Conservation (phyloP, 2,329 filamentous ascomycete species). For the Sclerotinia borealis region DNA sequence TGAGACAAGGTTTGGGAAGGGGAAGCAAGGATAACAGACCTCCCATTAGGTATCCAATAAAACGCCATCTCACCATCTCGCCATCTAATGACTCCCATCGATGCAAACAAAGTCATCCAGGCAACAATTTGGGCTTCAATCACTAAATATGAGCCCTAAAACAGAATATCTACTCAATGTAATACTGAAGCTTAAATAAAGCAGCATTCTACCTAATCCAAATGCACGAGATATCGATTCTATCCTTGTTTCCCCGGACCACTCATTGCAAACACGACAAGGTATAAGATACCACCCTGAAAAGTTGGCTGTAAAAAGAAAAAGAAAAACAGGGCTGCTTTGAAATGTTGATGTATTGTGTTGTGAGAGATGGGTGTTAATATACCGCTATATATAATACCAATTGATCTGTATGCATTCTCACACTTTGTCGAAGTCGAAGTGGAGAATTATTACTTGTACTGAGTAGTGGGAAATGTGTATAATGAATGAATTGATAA, state of each 20-base stretch:
- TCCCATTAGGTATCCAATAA: not conserved
- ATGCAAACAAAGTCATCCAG: not conserved
- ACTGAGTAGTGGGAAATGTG: not conserved
- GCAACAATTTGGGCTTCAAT: not conserved
- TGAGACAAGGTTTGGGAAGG: not conserved
- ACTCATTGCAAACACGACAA: not conserved
- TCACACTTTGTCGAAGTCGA: not conserved
- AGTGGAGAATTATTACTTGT: not conserved
- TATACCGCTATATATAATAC: not conserved
- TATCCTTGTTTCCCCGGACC: constrained; percentile 11
- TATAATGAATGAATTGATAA: not conserved
- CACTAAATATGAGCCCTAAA: not conserved
- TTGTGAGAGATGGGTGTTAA: not conserved
- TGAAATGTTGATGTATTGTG: not conserved
- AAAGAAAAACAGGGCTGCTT: not conserved
- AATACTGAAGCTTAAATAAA: not conserved
- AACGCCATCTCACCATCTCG: not conserved
- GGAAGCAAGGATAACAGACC: not conserved
- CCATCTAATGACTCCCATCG: not conserved
- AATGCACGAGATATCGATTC: not conserved
- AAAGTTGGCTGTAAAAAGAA: not conserved
- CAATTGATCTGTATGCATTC: not conserved
- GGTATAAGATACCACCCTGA: not conserved
- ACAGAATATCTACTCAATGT: not conserved
- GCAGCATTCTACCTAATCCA: not conserved